Conservation (phyloP, 169 alveolate species). For the Plasmodium vinckei region DNA sequence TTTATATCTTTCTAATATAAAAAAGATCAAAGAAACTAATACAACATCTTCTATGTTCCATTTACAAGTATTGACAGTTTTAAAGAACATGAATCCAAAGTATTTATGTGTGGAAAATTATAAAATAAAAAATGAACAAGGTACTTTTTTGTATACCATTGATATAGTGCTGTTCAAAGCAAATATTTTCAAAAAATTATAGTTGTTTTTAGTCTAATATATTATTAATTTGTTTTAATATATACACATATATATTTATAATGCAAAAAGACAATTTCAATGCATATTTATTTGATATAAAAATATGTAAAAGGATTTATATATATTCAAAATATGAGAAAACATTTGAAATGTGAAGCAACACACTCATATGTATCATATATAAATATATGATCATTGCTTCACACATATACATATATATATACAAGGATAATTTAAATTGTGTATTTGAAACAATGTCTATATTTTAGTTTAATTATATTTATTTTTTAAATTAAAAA, state of each 20-base stretch:
- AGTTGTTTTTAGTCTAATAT: slow-evolving; percentile 35
- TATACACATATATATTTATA: slow-evolving; percentile 21
- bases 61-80: slow-evolving; percentile 37
- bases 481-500: slow-evolving; percentile 43
- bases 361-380: slow-evolving; percentile 1
- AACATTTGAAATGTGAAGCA: too few species aligned
- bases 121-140: slow-evolving; percentile 64
- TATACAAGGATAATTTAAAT: slow-evolving; percentile 14
- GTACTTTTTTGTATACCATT: slow-evolving; percentile 56
- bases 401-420: slow-evolving; percentile 14
- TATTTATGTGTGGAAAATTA: slow-evolving; percentile 27
- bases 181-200: slow-evolving; percentile 3
- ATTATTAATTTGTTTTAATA: slow-evolving; percentile 46
- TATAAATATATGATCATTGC: slow-evolving; percentile 24
- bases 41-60: slow-evolving; percentile 39
- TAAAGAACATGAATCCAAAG: slow-evolving; percentile 28
- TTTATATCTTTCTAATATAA: slow-evolving; percentile 36
- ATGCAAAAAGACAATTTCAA: slow-evolving; percentile 35
- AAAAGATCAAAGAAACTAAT: slow-evolving; percentile 43
- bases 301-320: slow-evolving; percentile 40
- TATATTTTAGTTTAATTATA: slow-evolving; percentile 46
- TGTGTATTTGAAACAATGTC: slow-evolving; percentile 19
- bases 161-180: slow-evolving; percentile 46
- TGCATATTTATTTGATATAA: slow-evolving; percentile 10
- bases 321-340: slow-evolving; percentile 39